Evolutionary conservation across 2,329 filamentous ascomycete species (phyloP), one percentile per base, ranked within the genome.

Genomic region (Aspergillus hiratsukae): DNA sequence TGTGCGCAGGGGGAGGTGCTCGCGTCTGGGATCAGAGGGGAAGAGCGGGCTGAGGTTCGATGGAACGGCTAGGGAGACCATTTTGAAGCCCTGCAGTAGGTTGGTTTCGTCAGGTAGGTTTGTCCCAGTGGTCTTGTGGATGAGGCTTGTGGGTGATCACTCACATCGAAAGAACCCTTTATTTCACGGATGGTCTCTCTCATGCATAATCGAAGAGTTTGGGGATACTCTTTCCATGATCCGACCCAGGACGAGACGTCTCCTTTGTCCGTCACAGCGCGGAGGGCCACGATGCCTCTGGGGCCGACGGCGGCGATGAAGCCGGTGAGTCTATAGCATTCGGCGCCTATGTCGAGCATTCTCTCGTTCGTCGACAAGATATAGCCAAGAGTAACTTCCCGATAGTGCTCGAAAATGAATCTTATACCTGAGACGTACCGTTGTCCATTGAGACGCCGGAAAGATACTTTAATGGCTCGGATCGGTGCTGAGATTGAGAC

Each of bases 121-220:
- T 4, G 1, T 35, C 4, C 4, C 4, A 3, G 11, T 35, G 31
- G 2, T 11, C 31, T 35, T 35, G 31, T 35, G 31, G 31, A 35
- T 14, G 31, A 35, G 31, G 11, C 11, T 35, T 35, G 4, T 14
- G 11, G 2, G 11, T 21, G 3, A 29, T 43, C 27, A 52, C 55
- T 45, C 57, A 64, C 63, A 56, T 64, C 62, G 51, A 64, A 60
- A 27, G 21, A 55, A 25, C 48, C 56, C 43, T 61, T 63, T 31
- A 65, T 45, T 8, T 55, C 53, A 21, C 59, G 52, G 56, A 65
- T 61, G 8, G 54, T 51, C 25, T 55, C 54, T 11, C 56, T 58
- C 49, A 58, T 59, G 52, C 62, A 60, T 9, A 65, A 54, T 14
- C 59, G 62, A 35, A 55, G 46, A 10, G 63, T 62, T 21, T 53